Conservation (phyloP, 1,139 yeast species). For the Nakaseomyces delphensis region DNA sequence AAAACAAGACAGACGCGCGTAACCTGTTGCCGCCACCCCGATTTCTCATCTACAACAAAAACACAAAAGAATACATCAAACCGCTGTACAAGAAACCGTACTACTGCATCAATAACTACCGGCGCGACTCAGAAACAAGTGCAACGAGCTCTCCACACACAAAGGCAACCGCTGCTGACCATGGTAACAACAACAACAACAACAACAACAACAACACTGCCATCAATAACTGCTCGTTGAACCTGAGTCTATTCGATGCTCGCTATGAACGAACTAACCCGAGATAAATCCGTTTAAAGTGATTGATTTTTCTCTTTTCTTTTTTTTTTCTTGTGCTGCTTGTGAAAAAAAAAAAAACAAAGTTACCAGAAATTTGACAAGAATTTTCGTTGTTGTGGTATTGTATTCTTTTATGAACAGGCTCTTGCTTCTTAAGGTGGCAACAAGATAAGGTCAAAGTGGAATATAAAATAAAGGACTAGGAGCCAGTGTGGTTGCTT, state of each 20-base stretch:
- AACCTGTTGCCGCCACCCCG: constrained; percentile 1
- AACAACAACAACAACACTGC: constrained; percentile 8
- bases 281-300: background rate
- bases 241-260: constrained; percentile 68
- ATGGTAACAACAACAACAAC: background rate
- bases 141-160: no score
- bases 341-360: no score
- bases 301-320: no score
- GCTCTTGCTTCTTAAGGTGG: no score
- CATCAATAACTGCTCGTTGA: constrained; percentile 32
- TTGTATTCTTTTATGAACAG: no score
- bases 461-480: no score
- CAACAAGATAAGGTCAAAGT: no score
- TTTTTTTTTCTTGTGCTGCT: background rate
- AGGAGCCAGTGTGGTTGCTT: no score
- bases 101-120: constrained; percentile 24
- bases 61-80: constrained; percentile 14
- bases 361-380: no score
- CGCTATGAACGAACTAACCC: constrained; percentile 65
- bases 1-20: background rate
- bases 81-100: constrained; percentile 22
- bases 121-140: constrained; percentile 14
- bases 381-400: no score
- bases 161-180: background rate
- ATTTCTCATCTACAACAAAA: constrained; percentile 24